Evolutionary conservation across 331 rosid genomes (phyloP).

Genomic region (Quercus tomentella): DNA sequence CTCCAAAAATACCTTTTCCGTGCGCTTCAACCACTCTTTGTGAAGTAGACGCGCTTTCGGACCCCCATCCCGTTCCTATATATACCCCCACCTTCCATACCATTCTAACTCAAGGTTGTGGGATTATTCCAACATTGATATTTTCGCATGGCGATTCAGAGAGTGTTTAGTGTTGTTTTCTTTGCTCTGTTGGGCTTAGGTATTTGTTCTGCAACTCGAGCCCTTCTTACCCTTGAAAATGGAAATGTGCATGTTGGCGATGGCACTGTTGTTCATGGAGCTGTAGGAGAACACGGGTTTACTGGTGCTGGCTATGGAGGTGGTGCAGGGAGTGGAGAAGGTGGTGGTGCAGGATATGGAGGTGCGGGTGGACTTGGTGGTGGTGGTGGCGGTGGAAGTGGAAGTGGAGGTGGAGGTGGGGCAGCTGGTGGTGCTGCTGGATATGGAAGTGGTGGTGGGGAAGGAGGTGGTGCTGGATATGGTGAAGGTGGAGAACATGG

Average conservation of each 20-base stretch:
- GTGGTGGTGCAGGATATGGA: slow-evolving; percentile 24
- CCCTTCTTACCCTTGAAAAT: slow-evolving; percentile 34
- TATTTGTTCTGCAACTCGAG: slow-evolving; percentile 45
- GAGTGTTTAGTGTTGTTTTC: slow-evolving; percentile 23
- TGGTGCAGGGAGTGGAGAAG: slow-evolving; percentile 18
- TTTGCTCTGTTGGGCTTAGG: slow-evolving; percentile 33
- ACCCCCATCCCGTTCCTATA: slow-evolving; percentile 25
- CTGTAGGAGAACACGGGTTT: neutral
- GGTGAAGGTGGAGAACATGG: neutral
- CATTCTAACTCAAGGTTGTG: slow-evolving; percentile 6
- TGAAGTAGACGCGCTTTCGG: slow-evolving; percentile 22
- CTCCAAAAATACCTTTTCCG: slow-evolving; percentile 14
- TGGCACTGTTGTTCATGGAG: slow-evolving; percentile 8
- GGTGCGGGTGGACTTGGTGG: slow-evolving; percentile 27
- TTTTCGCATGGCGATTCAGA: slow-evolving; percentile 29
- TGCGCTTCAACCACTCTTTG: slow-evolving; percentile 43
- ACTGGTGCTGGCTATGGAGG: slow-evolving; percentile 10
- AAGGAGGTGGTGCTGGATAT: slow-evolving; percentile 18
- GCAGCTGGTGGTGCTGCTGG: slow-evolving; percentile 20
- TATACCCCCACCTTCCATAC: slow-evolving; percentile 20
- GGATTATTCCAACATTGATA: neutral
- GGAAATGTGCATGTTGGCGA: slow-evolving; percentile 25
- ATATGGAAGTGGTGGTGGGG: slow-evolving; percentile 18
- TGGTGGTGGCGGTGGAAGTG: slow-evolving; percentile 34
- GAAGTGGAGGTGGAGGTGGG: slow-evolving; percentile 34